A percentile compares a stretch with the other conserved stretches of the same genome.
Conservation (phyloP, 306 rosid species). For the Vigna hirtella region DNA sequence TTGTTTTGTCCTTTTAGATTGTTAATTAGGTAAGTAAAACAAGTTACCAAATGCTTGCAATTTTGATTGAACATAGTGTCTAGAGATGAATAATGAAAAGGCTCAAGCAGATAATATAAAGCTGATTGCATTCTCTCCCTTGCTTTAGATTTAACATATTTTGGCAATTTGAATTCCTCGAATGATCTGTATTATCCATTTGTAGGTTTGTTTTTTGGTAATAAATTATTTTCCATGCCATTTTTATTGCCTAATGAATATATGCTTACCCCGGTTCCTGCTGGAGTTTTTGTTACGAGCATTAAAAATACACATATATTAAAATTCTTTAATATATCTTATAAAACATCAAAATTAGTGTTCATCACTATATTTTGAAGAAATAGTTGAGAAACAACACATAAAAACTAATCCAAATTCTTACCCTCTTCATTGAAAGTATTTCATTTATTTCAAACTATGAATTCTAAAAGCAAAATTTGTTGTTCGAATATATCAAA, state of each 20-base stretch:
- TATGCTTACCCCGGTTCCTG: neutral
- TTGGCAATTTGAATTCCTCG: conserved; percentile 7
- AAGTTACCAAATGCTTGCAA: conserved; percentile 41
- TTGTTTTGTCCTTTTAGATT: conserved; percentile 16
- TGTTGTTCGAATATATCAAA: too few species aligned
- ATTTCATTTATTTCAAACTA: neutral
- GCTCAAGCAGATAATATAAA: conserved; percentile 9
- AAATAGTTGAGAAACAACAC: too few species aligned
- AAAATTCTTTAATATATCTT: too few species aligned
- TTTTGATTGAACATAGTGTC: conserved; percentile 42
- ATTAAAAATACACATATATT: too few species aligned
- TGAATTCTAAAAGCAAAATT: too few species aligned
- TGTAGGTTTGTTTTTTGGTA: conserved; percentile 10
- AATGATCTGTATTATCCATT: conserved; percentile 5
- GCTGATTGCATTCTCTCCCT: neutral
- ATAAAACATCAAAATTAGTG: too few species aligned
- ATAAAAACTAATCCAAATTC: too few species aligned
- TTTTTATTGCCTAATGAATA: conserved; percentile 14
- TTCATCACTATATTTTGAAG: too few species aligned
- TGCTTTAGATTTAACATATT: conserved; percentile 10
- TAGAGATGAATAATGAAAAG: conserved; percentile 38
- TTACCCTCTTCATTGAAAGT: neutral
- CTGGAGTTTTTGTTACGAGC: too few species aligned
- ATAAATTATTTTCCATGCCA: conserved; percentile 7
- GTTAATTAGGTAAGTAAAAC: conserved; percentile 33